These are phyloP conservation scores for Periglandula ipomoeae DNA, from an alignment of 2,329 filamentous ascomycete genomes.

Conservation along the genomic window DNA sequence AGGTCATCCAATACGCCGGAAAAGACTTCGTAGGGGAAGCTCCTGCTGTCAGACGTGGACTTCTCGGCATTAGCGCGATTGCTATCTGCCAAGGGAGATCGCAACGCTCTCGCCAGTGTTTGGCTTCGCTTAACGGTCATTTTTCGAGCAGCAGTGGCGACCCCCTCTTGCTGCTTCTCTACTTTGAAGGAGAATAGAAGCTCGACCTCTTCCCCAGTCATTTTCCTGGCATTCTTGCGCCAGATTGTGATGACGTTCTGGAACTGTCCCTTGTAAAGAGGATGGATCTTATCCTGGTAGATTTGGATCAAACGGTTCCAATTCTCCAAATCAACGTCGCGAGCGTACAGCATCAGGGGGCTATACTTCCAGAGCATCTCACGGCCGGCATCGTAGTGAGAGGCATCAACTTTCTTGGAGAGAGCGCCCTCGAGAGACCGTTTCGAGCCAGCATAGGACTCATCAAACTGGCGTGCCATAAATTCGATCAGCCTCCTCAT, in stretches of 20 bases:
- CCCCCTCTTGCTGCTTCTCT: slow-evolving; percentile 77
- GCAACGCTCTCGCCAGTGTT: slow-evolving; percentile 66
- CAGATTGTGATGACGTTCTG: slow-evolving; percentile 66
- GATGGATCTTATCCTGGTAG: slow-evolving; percentile 69
- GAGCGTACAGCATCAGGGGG: slow-evolving; percentile 76
- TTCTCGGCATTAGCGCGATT: slow-evolving; percentile 44
- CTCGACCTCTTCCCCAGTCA: slow-evolving; percentile 68
- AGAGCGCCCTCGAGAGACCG: slow-evolving; percentile 52
- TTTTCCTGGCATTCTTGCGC: slow-evolving; percentile 70
- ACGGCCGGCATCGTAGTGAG: slow-evolving; percentile 62
- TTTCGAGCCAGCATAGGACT: slow-evolving; percentile 61
- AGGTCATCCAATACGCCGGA: slow-evolving; percentile 71
- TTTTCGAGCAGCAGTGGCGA: slow-evolving; percentile 72
- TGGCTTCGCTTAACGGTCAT: slow-evolving; percentile 91
- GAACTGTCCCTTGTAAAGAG: slow-evolving; percentile 76
- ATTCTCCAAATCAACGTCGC: slow-evolving; percentile 71
- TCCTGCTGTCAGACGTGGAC: slow-evolving; percentile 49
- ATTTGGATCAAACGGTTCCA: slow-evolving; percentile 74
- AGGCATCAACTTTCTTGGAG: slow-evolving; percentile 58
- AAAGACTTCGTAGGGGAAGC: slow-evolving; percentile 75
- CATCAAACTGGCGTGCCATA: slow-evolving; percentile 72
- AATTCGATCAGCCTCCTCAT: slow-evolving; percentile 72
- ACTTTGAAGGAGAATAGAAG: slow-evolving; percentile 76
- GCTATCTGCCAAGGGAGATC: slow-evolving; percentile 56
- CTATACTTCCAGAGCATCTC: slow-evolving; percentile 79